Base-by-base conservation (phyloP, 805 yeast species). In the Saccharomyces eubayanus region DNA sequence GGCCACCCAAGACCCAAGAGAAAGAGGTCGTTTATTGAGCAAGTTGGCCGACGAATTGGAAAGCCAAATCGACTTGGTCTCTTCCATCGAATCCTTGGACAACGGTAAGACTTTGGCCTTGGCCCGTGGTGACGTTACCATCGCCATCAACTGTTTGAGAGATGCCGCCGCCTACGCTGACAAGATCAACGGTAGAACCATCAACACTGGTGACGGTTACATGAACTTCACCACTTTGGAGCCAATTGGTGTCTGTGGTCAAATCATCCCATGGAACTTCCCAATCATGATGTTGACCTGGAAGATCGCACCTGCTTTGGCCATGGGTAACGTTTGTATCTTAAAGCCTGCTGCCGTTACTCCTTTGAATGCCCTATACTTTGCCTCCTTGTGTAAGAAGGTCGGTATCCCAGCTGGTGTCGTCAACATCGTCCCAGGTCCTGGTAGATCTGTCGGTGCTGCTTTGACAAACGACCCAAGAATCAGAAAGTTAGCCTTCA, bases 201-300 rank as follows among this genome's bases (percentile, higher is more conserved):
- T 85, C 50, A 79, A 82, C 61, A 79, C 88, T 48, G 89, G 87
- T 58, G 72, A 74, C 50, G 72, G 80, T 41, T 85, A 85, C 69
- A 78, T 83, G 63, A 80, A 78, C 61, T 85, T 77, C 74, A 82
- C 87, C 53, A 76, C 79, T 66, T 81, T 81, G 69, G 90, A 85
- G 70, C 91, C 92, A 61, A 70, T 85, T 59, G 92, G 91, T 69
- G 87, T 85, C 43, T 85, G 89, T 74, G 92, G 91, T 60, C 89
- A 84, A 70, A 85, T 86, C 59, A 85, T 86, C 58, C 91, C 92
- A 68, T 86, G 91, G 91, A 86, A 86, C 70, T 86, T 86, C 80
- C 92, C 92, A 62, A 72, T 86, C 59, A 77, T 86, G 75, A 85
- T 86, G 87, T 77, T 83, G 69, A 72, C 87, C 46, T 86, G 92